Evolutionary conservation across 108 stramenopile genomes (phyloP).

Genomic region (Aureococcus anophagefferens): DNA sequence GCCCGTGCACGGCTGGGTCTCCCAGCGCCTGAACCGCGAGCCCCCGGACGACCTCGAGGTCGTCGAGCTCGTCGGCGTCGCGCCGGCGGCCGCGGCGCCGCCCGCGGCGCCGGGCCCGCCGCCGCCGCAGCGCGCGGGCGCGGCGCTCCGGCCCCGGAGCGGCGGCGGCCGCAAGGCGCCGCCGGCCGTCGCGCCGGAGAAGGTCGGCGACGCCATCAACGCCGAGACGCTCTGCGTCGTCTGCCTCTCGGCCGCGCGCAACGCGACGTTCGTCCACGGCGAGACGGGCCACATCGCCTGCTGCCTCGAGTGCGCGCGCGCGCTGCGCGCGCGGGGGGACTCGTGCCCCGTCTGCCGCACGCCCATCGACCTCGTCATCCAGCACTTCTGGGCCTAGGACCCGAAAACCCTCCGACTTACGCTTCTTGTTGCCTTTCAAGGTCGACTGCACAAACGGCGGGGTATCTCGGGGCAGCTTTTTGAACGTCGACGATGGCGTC

Average conservation of each 20-base stretch:
- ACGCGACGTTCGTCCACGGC: constrained; percentile 82
- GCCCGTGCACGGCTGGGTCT: constrained; percentile 64
- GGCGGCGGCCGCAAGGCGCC: not conserved
- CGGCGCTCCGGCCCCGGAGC: constrained; percentile 4
- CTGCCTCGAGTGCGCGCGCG: constrained; percentile 73
- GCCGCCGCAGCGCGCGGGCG: constrained; percentile 8
- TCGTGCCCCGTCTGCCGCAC: constrained; percentile 28
- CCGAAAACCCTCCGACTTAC: no score
- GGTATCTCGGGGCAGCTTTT: no score
- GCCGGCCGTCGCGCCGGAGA: not conserved
- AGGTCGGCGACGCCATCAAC: not conserved
- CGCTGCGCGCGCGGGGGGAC: constrained; percentile 67
- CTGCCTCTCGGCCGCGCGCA: constrained; percentile 60
- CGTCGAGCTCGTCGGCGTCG: constrained; percentile 54
- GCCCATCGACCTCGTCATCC: constrained; percentile 30
- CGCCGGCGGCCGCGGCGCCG: constrained; percentile 3
- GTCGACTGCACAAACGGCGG: no score
- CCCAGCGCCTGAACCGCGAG: constrained; percentile 39
- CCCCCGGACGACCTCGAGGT: constrained; percentile 49
- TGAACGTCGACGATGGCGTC: no score
- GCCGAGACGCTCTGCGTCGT: constrained; percentile 41
- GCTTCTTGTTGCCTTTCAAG: no score
- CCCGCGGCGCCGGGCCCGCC: constrained; percentile 3
- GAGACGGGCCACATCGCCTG: constrained; percentile 83
- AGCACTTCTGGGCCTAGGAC: constrained; percentile 18